Conservation (phyloP, 768 basidiomycete genomes). For the Fomitopsis pulvina region DNA sequence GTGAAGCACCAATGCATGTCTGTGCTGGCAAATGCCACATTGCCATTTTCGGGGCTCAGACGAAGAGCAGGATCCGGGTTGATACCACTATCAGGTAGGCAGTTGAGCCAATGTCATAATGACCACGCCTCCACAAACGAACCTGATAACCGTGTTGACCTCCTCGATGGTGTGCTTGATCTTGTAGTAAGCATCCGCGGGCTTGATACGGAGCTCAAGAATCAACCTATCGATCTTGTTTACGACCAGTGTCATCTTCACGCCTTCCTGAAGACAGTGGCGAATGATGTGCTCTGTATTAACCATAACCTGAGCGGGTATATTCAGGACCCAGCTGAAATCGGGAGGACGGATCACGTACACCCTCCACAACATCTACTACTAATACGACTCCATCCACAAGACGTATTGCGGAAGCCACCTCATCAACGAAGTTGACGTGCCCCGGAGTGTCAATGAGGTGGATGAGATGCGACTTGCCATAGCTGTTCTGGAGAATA, state of each 20-base stretch:
- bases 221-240: conserved; percentile 99
- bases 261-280: conserved; percentile 82
- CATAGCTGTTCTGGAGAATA: conserved; percentile 72
- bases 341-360: conserved; percentile 32
- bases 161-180: conserved; percentile 99
- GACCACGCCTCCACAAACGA: too few relatives aligned
- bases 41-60: conserved; percentile 90
- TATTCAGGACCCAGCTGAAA: conserved; percentile 9
- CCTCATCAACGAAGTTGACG: conserved; percentile 98
- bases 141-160: conserved; percentile 95
- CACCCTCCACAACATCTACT: conserved; percentile 98
- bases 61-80: conserved; percentile 85
- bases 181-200: conserved; percentile 96
- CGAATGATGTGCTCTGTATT: conserved; percentile 85
- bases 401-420: conserved; percentile 79
- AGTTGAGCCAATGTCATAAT: conserved; percentile 1
- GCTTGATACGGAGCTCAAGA: conserved; percentile 92
- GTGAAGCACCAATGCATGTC: conserved; percentile 99
- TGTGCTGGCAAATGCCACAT: conserved; percentile 94
- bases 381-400: conserved; percentile 90
- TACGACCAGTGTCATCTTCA: conserved; percentile 87
- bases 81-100: conserved; percentile 46
- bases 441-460: conserved; percentile 97
- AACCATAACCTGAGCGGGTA: conserved; percentile 70
- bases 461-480: conserved; percentile 92